Base-by-base conservation (phyloP, 257 asterid genomes). In the Gynochthodes officinalis region DNA sequence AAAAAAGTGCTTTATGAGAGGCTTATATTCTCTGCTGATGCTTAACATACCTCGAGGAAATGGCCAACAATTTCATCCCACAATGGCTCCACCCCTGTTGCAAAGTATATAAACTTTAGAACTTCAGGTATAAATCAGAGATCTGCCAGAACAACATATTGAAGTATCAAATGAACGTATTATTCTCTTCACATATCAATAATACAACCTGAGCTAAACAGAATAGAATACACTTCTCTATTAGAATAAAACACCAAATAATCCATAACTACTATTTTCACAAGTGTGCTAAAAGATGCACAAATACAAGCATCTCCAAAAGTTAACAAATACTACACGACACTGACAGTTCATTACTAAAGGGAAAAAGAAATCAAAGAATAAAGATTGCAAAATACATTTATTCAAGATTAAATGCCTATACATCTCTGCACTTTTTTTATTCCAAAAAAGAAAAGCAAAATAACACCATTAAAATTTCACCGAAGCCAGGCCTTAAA, bases 21-120 rank as follows among this genome's bases (percentile, higher is more conserved):
- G 37, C 42, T 43, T 32, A 40, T 27, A 40, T 21, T 75, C 42
- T 59, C 44, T 33, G 19, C 43, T 75, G 39, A 69, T 67, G 61
- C 74, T 35, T 19, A 70, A 58, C 67, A 78, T 84, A 91, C 99
- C 99, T 88, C 97, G 70, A 88, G 84, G 74, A 94, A 94, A 83
- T 94, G 97, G 73, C 89, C 85, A 72, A 87, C 88, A 39, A 91
- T 87, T 53, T 94, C 98, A 77, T 87, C 89, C 99, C 99, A 94
- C 74, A 91, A 78, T 74, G 97, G 93, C 78, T 86, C 95, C 76
- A 91, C 93, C 83, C 99, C 99, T 94, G 91, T 78, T 75, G 75
- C 71, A 30, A 78, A 69, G 59, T 75, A 75, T 40, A 67, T 13
- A 15, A 54, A 54, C 64, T 32, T 15, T 66, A 15, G 53, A 61